Evolutionary conservation across 768 basidiomycete species (phyloP).

Genomic region (Hydnum rufescens): DNA sequence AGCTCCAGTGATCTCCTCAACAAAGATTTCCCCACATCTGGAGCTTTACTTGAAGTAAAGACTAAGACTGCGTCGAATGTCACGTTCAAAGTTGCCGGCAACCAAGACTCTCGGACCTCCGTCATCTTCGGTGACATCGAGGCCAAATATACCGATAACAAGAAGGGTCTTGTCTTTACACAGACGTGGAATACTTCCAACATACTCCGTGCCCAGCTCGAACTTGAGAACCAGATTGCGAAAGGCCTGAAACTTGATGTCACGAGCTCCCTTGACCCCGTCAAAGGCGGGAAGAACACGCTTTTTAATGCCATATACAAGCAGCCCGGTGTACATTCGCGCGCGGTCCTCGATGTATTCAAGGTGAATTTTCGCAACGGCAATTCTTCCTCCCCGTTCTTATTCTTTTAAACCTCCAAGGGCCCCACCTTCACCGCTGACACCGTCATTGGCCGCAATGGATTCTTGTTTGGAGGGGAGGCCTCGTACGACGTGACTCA

Average conservation of each 20-base stretch:
- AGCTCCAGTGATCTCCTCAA: constrained; percentile 84
- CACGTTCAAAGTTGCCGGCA: constrained; percentile 82
- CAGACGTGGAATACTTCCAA: constrained; percentile 93
- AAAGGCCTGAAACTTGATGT: constrained; percentile 95
- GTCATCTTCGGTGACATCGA: constrained; percentile 81
- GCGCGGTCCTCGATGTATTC: constrained; percentile 80
- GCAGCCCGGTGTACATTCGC: constrained; percentile 87
- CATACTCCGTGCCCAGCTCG: constrained; percentile 73
- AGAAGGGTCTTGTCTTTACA: constrained; percentile 86
- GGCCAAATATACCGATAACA: constrained; percentile 80
- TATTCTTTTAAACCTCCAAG: constrained; percentile 22
- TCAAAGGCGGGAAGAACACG: constrained; percentile 70
- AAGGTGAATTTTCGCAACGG: constrained; percentile 34
- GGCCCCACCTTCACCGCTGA: constrained; percentile 96
- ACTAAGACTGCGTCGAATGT: constrained; percentile 78
- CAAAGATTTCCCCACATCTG: constrained; percentile 78
- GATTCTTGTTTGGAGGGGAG: constrained; percentile 93
- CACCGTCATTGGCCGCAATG: constrained; percentile 86
- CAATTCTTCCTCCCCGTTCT: background rate
- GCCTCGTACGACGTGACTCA: constrained; percentile 92
- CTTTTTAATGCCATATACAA: constrained; percentile 75
- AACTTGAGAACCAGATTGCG: constrained; percentile 93
- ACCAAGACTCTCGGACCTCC: constrained; percentile 50
- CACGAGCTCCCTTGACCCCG: constrained; percentile 61
- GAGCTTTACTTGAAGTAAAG: constrained; percentile 62